Conservation (phyloP, 768 basidiomycete species). For the Artomyces pyxidatus region DNA sequence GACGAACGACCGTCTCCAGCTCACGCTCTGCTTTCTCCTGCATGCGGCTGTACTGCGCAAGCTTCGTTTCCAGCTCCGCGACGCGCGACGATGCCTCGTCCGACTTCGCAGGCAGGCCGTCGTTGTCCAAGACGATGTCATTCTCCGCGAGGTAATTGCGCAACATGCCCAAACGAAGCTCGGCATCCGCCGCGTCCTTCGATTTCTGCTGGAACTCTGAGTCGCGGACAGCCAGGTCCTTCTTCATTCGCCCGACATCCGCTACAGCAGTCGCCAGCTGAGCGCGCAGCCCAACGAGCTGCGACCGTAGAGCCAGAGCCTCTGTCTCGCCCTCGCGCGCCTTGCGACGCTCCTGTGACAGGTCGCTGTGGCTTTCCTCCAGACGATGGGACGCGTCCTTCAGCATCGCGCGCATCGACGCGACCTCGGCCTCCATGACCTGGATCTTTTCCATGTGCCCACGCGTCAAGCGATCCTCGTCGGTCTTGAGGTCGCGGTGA, state of each 20-base stretch:
- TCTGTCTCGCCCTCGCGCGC: constrained; percentile 58
- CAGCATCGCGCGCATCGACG: constrained; percentile 71
- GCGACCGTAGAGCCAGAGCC: constrained; percentile 56
- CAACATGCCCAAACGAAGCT: constrained; percentile 68
- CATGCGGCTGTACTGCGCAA: constrained; percentile 62
- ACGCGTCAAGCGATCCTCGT: constrained; percentile 68
- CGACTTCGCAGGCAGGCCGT: constrained; percentile 44
- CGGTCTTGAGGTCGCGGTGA: constrained; percentile 76
- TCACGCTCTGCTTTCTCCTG: constrained; percentile 75
- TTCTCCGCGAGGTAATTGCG: constrained; percentile 84
- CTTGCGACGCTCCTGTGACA: constrained; percentile 60
- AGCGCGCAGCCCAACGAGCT: constrained; percentile 63
- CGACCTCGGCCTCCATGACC: constrained; percentile 70
- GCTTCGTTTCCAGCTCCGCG: constrained; percentile 68
- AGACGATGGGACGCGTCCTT: constrained; percentile 66
- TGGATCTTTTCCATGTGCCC: constrained; percentile 78
- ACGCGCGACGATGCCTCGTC: constrained; percentile 37
- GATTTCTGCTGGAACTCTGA: constrained; percentile 51
- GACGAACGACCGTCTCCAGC: constrained; percentile 52
- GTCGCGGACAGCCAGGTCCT: constrained; percentile 63
- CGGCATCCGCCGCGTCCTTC: constrained; percentile 60
- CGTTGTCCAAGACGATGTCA: constrained; percentile 74
- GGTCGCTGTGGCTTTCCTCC: constrained; percentile 58
- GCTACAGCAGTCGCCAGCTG: constrained; percentile 63
- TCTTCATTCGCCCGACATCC: constrained; percentile 62